These are phyloP conservation scores for Candida glaebosa DNA, from an alignment of 805 yeast genomes.

Conservation along the genomic window DNA sequence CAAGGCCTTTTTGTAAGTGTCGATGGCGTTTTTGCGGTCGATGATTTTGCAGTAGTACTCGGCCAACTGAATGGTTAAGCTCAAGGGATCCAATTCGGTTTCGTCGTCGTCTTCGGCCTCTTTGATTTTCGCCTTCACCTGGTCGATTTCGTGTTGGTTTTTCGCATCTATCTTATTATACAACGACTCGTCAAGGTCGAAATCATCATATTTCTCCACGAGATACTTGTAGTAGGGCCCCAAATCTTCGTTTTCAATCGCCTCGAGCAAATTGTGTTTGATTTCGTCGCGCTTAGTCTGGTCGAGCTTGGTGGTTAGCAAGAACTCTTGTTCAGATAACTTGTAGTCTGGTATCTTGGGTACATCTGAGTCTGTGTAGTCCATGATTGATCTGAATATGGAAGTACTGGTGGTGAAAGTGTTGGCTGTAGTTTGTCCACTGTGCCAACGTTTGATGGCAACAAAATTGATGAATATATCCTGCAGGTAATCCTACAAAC, in stretches of 20 bases:
- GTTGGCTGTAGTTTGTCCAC: background rate
- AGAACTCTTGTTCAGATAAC: slow-evolving; percentile 77
- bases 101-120: slow-evolving; percentile 67
- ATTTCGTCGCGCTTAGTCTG: slow-evolving; percentile 29
- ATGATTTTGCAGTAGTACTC: slow-evolving; percentile 86
- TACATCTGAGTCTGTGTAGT: slow-evolving; percentile 43
- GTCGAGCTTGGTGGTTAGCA: slow-evolving; percentile 39
- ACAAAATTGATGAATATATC: background rate
- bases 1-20: slow-evolving; percentile 66
- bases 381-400: slow-evolving; percentile 17
- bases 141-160: slow-evolving; percentile 56
- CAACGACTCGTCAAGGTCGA: slow-evolving; percentile 57
- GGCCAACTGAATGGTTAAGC: slow-evolving; percentile 75
- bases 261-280: slow-evolving; percentile 45
- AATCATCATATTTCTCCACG: slow-evolving; percentile 28
- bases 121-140: slow-evolving; percentile 50
- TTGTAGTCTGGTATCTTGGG: slow-evolving; percentile 75
- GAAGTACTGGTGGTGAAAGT: background rate
- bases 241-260: slow-evolving; percentile 59
- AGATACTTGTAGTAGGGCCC: slow-evolving; percentile 82
- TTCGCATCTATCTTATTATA: slow-evolving; percentile 47
- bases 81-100: slow-evolving; percentile 79
- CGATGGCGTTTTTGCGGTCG: slow-evolving; percentile 67
- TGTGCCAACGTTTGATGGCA: background rate
- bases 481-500: background rate